Conservation (phyloP, 495 filamentous ascomycete genomes). For the Penicillium canescens region DNA sequence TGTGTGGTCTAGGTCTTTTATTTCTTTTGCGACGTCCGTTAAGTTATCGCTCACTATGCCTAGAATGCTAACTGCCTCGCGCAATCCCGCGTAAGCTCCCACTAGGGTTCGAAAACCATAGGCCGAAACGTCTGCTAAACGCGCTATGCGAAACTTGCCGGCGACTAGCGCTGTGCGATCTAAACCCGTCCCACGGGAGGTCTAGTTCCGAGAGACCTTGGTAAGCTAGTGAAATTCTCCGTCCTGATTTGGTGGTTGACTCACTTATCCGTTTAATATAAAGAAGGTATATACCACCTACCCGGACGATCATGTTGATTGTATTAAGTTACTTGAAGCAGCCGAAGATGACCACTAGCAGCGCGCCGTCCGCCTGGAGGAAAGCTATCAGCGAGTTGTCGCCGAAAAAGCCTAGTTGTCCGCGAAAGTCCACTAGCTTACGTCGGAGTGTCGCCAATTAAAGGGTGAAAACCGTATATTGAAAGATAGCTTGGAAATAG, state of each 20-base stretch:
- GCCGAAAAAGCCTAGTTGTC: not conserved
- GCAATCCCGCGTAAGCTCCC: not conserved
- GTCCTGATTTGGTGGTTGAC: not conserved
- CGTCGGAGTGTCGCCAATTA: not conserved
- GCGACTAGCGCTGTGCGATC: not conserved
- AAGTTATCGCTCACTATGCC: conserved; percentile 1
- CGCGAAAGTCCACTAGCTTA: not conserved
- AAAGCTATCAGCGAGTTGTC: not conserved
- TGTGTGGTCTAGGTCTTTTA: not conserved
- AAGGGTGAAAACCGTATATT: not conserved
- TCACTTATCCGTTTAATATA: not conserved
- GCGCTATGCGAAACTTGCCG: not conserved
- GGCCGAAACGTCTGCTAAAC: not conserved
- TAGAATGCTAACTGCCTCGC: not conserved
- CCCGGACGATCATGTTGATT: not conserved
- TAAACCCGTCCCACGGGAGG: not conserved
- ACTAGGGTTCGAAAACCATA: conserved; percentile 1
- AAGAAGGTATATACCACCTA: not conserved
- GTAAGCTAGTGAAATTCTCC: not conserved
- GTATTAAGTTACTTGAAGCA: conserved; percentile 3
- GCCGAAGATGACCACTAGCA: not conserved
- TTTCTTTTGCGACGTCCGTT: not conserved
- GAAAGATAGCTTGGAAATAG: not conserved
- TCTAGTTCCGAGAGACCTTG: not conserved
- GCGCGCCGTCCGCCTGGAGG: not conserved